These are phyloP conservation scores for Melianthus villosus DNA, from an alignment of 441 rosid species.

Conservation along the genomic window DNA sequence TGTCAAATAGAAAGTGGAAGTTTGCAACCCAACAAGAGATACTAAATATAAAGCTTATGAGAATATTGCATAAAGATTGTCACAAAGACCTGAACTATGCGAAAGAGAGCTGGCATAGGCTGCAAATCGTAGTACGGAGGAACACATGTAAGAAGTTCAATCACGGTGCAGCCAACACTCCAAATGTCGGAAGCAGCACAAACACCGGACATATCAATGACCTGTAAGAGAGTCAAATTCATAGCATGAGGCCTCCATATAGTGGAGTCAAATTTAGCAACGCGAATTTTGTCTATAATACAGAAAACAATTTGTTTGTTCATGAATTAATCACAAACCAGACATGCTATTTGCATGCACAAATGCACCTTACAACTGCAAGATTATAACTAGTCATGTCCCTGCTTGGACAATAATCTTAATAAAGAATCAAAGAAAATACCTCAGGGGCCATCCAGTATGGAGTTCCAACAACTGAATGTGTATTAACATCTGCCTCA, in stretches of 20 bases:
- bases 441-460: slow-evolving; percentile 99
- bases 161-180: slow-evolving; percentile 99
- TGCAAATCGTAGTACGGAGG: slow-evolving; percentile 98
- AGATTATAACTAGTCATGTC: neutral
- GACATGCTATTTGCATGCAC: no score
- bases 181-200: slow-evolving; percentile 99
- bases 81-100: slow-evolving; percentile 81
- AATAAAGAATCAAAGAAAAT: slow-evolving; percentile 8
- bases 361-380: no score
- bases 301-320: neutral
- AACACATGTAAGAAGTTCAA: slow-evolving; percentile 88
- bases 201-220: slow-evolving; percentile 98
- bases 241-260: slow-evolving; percentile 7
- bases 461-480: slow-evolving; percentile 98
- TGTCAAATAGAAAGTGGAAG: no score
- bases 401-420: neutral
- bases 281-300: neutral
- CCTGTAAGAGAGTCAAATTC: slow-evolving; percentile 34
- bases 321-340: neutral
- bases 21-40: no score
- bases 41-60: no score
- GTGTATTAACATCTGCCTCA: slow-evolving; percentile 96
- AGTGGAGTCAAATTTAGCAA: neutral
- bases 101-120: slow-evolving; percentile 98
- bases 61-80: slow-evolving; percentile 1